Evolutionary conservation across 805 yeast genomes (phyloP).

Genomic region (Phaffomyces thermotolerans): DNA sequence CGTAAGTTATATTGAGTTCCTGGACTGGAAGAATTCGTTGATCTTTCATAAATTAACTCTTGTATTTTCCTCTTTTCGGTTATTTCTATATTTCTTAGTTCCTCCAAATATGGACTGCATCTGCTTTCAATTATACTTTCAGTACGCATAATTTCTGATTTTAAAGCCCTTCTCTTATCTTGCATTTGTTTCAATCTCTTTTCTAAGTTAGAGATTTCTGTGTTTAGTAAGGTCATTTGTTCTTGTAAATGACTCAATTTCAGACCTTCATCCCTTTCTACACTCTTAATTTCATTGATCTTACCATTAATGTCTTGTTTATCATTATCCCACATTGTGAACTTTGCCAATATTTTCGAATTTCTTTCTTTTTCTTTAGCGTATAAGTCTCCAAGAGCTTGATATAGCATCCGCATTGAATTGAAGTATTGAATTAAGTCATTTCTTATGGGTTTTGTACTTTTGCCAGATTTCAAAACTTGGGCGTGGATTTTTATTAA

Average conservation of each 20-base stretch:
- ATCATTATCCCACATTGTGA: conserved; percentile 33
- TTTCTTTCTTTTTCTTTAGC: conserved; percentile 26
- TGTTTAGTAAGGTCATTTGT: conserved; percentile 26
- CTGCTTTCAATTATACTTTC: conserved; percentile 42
- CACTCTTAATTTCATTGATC: conserved; percentile 33
- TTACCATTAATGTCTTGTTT: conserved; percentile 27
- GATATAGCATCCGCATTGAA: conserved; percentile 31
- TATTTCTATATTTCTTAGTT: conserved; percentile 32
- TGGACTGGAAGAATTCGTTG: not conserved
- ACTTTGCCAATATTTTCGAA: conserved; percentile 20
- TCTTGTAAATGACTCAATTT: conserved; percentile 30
- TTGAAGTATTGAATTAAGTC: conserved; percentile 27
- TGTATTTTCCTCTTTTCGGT: conserved; percentile 26
- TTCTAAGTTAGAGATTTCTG: conserved; percentile 32
- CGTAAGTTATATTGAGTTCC: not conserved
- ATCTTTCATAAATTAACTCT: conserved; percentile 2
- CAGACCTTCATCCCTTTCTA: conserved; percentile 31
- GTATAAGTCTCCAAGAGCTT: conserved; percentile 36
- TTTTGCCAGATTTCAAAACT: conserved; percentile 27
- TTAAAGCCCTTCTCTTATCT: conserved; percentile 27
- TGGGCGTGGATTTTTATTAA: conserved; percentile 19
- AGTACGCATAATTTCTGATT: conserved; percentile 34
- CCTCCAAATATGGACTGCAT: conserved; percentile 35
- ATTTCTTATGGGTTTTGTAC: conserved; percentile 23
- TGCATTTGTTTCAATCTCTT: conserved; percentile 26